phyloP scores from a whole-genome alignment of 257 asterid species.

The Gynochthodes officinalis region DNA sequence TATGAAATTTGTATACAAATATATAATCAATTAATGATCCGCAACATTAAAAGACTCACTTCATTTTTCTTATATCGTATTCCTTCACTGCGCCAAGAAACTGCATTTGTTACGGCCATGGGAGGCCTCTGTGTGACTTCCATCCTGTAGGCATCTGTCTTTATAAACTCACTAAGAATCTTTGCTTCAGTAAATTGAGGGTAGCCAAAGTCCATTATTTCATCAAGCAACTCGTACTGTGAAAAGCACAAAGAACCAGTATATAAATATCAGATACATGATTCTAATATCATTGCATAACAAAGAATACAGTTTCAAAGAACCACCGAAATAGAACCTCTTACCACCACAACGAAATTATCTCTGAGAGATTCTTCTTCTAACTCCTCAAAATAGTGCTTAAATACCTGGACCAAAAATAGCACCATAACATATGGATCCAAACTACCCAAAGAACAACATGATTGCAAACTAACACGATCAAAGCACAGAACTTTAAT shows the following conservation, averaged over 20 bases:
- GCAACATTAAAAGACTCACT: conserved; percentile 40
- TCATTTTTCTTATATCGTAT: conserved; percentile 93
- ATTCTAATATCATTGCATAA: not conserved
- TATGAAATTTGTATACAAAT: conserved; percentile 5
- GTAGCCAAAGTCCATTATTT: conserved; percentile 99
- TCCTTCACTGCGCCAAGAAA: conserved; percentile 99
- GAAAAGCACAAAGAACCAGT: conserved; percentile 23
- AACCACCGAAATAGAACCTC: conserved; percentile 21
- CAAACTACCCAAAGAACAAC: conserved; percentile 5
- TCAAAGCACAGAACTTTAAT: conserved; percentile 10
- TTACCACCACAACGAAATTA: conserved; percentile 99
- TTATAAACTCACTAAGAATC: conserved; percentile 96
- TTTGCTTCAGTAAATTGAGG: conserved; percentile 99
- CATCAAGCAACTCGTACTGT: conserved; percentile 96
- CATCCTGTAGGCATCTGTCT: conserved; percentile 99
- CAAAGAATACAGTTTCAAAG: not conserved
- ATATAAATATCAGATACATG: not conserved
- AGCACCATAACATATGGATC: not conserved
- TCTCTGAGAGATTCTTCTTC: conserved; percentile 99
- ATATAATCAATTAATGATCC: conserved; percentile 5
- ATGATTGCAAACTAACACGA: not conserved
- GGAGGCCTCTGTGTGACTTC: conserved; percentile 99
- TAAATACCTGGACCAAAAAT: conserved; percentile 65
- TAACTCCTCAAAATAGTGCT: conserved; percentile 95
- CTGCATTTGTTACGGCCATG: conserved; percentile 99